Evolutionary conservation across 331 rosid species (phyloP), one percentile per base, ranked within the genome.

Genomic region (Malus hybrid): DNA sequence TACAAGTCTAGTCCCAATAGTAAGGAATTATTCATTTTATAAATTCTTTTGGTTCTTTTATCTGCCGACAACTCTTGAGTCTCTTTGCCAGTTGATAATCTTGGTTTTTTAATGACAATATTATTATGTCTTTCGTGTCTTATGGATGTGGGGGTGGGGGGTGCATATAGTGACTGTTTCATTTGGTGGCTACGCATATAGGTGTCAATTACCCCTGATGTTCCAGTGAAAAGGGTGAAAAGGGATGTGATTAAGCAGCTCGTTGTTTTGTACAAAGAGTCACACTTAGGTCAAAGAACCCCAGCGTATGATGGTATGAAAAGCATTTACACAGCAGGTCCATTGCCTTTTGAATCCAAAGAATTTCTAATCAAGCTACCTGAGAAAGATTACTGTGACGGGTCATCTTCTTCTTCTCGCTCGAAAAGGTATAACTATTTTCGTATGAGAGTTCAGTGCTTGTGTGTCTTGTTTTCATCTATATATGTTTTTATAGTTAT

Each of bases 251-350:
- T 91, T 0, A 52, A 0, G 0, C 75, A 73, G 32, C 56, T 93
- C 0, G 74, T 73, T 0, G 1, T 6, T 0, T 1, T 29, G 39
- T 73, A 84, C 15, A 2, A 6, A 0, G 83, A 74, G 4, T 57
- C 90, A 0, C 55, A 67, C 1, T 4, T 93, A 8, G 92, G 88
- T 0, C 80, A 32, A 4, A 83, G 85, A 5, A 6, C 5, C 1
- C 83, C 88, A 0, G 96, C 90, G 0, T 93, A 83, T 1, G 97
- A 93, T 70, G 96, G 98, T 0, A 66, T 86, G 10, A 91, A 90
- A 32, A 88, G 76, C 55, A 69, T 91, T 5, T 90, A 28, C 24
- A 86, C 90, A 0, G 89, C 89, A 0, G 95, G 91, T 0, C 46
- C 85, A 0, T 73, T 93, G 18, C 98, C 98, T 0, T 90, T 91